Evolutionary conservation across 1,139 yeast species (phyloP), one percentile per base, ranked within the genome.

Genomic region (Debaryomycetaceae sp.): DNA sequence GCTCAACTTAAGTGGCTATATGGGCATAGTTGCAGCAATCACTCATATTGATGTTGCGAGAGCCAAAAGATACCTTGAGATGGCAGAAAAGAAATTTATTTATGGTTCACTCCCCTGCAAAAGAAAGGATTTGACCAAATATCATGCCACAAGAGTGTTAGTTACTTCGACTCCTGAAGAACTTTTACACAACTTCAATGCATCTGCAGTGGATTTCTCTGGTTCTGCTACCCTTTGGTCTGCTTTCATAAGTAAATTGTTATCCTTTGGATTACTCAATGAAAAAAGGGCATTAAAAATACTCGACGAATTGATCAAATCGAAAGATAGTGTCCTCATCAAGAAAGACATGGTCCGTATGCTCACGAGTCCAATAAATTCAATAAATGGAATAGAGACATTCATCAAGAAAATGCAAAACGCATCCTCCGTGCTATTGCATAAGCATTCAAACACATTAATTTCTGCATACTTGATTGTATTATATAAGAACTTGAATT

Each of bases 1-100:
- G 2, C 52, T 72, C 7, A 51, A 54, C 22, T 56, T 71, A n/a
- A 52, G 58, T 37, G 74, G 73, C 1, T 63, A 66, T 43, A 62
- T 73, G 68, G 79, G 77, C 0, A 60, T 74, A 1, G 67, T 66
- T 0, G 48, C 72, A 23, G 66, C 72, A 0, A 57, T 72, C 6
- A 52, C 58, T 5, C 41, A 51, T 23, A 54, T 62, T 5, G 65
- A 72, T 1, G 44, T 40, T 6, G 54, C 44, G 6, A 68, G 65
- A 40, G 69, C 73, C 1, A 41, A 46, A 20, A 55, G 52, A 24
- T 54, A 73, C n/a, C 57, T 68, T 40, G 43, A 54, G 3, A 54
- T 59, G n/a, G 67, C 72, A 1, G 66, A 62, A 41, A 48, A 51
- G 13, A 63, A 60, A 39, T 64, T 58, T 47, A 38, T 50, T 22